phyloP scores from a whole-genome alignment of 305 asterid genomes.

The Fraxinus paxiana region DNA sequence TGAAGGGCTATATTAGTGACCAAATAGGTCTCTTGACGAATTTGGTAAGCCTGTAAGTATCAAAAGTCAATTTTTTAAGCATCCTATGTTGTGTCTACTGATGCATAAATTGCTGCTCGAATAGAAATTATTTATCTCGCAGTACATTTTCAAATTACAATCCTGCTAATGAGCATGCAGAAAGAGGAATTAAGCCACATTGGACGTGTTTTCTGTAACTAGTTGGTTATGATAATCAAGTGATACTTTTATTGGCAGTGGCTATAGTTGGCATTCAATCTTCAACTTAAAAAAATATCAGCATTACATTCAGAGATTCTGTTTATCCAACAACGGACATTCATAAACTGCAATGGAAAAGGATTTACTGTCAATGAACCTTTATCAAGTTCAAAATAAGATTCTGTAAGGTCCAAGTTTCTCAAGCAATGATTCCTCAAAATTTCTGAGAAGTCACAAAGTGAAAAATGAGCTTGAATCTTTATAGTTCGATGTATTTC shows the following conservation, averaged over 20 bases:
- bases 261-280: background rate
- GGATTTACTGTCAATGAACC: background rate
- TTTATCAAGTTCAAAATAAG: background rate
- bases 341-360: background rate
- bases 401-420: background rate
- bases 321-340: background rate
- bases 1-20: slow-evolving; percentile 80
- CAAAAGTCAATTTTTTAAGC: slow-evolving; percentile 17
- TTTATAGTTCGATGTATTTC: background rate
- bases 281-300: background rate
- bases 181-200: slow-evolving; percentile 1
- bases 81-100: background rate
- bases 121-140: background rate
- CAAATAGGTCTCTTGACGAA: slow-evolving; percentile 67
- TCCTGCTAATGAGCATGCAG: slow-evolving; percentile 3
- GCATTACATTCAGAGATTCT: background rate
- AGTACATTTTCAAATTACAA: background rate
- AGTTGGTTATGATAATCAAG: background rate
- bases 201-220: background rate
- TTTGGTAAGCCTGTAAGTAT: slow-evolving; percentile 96
- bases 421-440: background rate
- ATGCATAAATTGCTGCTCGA: slow-evolving; percentile 10
- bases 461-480: background rate
- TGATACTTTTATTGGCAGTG: background rate
- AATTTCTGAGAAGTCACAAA: background rate